phyloP scores from a whole-genome alignment of 768 basidiomycete genomes.

The Mycena rosella region DNA sequence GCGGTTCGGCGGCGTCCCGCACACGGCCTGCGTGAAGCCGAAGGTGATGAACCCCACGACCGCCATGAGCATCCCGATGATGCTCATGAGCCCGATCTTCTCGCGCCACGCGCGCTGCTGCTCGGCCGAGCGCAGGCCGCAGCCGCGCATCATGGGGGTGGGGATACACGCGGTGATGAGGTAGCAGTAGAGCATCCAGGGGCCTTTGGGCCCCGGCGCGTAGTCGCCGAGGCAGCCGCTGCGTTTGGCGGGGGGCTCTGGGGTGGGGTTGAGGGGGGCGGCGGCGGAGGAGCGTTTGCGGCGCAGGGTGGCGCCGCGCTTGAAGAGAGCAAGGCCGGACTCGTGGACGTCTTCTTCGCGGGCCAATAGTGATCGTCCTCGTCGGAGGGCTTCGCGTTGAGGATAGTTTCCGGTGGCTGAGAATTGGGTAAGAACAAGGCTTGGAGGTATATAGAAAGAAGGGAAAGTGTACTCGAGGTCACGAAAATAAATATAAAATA shows the following conservation, averaged over 20 bases:
- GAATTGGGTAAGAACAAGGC: too few relatives aligned
- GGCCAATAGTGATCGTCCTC: slow-evolving; percentile 91
- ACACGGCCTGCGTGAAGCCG: slow-evolving; percentile 95
- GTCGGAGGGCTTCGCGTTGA: slow-evolving; percentile 68
- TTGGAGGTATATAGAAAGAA: too few relatives aligned
- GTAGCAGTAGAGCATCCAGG: slow-evolving; percentile 96
- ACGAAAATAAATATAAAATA: too few relatives aligned
- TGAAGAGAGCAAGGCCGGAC: slow-evolving; percentile 93
- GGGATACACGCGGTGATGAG: slow-evolving; percentile 90
- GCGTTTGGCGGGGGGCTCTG: slow-evolving; percentile 48
- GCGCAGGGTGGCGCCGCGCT: slow-evolving; percentile 83
- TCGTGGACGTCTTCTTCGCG: slow-evolving; percentile 94
- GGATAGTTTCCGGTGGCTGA: slow-evolving; percentile 87
- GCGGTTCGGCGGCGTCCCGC: slow-evolving; percentile 87
- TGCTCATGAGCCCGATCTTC: slow-evolving; percentile 92
- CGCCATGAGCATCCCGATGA: slow-evolving; percentile 90
- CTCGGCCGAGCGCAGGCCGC: slow-evolving; percentile 91
- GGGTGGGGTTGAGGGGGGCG: slow-evolving; percentile 51
- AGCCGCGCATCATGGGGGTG: slow-evolving; percentile 76
- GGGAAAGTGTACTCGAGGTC: too few relatives aligned
- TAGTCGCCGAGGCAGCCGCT: slow-evolving; percentile 77
- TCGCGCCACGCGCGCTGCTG: slow-evolving; percentile 98
- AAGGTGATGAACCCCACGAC: slow-evolving; percentile 98
- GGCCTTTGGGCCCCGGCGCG: slow-evolving; percentile 89
- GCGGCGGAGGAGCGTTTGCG: slow-evolving; percentile 70